phyloP scores from a whole-genome alignment of 1,284 basidiomycete species.

The Kalmanozyma brasiliensis region DNA sequence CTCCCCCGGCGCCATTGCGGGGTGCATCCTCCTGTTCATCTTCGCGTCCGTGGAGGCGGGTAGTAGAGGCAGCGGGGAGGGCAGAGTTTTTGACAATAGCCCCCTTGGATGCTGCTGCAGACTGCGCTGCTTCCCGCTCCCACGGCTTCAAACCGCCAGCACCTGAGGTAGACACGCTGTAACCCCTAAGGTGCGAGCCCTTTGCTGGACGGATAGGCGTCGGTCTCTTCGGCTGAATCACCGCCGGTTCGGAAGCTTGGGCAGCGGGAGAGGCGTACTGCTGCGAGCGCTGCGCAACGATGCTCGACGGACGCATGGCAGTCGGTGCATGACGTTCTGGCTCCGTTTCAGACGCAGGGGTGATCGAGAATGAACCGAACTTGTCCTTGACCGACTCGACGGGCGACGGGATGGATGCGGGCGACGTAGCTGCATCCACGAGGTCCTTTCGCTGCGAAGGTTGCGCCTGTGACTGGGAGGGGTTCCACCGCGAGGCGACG shows the following conservation, averaged over 20 bases:
- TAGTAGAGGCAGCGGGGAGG: conserved; percentile 14
- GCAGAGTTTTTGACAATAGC: conserved; percentile 24
- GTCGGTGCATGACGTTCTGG: background rate
- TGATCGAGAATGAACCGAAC: conserved; percentile 6
- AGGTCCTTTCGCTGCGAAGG: conserved; percentile 1
- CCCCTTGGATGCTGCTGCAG: conserved; percentile 19
- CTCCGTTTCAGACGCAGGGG: no score
- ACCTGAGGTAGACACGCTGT: background rate
- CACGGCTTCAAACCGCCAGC: conserved; percentile 45
- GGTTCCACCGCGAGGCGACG: conserved; percentile 9
- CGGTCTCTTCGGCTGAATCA: conserved; percentile 35
- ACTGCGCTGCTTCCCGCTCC: conserved; percentile 52
- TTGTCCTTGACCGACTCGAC: conserved; percentile 8
- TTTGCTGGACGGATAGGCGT: conserved; percentile 32
- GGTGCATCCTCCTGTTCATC: background rate
- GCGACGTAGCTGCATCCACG: conserved; percentile 19
- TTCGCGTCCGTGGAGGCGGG: conserved; percentile 1
- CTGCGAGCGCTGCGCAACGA: conserved; percentile 3
- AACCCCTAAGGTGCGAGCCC: conserved; percentile 1
- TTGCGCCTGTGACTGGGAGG: background rate
- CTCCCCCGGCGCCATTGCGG: background rate
- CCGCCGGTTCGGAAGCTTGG: background rate
- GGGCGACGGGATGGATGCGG: background rate
- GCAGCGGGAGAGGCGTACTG: background rate
- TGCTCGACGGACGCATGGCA: background rate